Conservation (phyloP, 257 asterid genomes). For the Paraleonurus japonicus region DNA sequence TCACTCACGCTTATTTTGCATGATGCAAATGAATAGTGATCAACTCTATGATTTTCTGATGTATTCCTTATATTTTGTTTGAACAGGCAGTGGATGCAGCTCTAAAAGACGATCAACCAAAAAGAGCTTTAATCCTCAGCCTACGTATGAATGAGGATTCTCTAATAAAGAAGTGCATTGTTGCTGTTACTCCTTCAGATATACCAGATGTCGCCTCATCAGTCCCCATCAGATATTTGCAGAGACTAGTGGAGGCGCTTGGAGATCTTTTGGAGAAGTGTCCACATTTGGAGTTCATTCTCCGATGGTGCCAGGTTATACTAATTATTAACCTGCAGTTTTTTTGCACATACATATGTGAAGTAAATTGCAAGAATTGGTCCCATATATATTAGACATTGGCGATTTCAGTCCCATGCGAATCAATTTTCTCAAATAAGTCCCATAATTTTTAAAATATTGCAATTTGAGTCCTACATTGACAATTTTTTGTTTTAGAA, state of each 20-base stretch:
- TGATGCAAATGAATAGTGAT: neutral
- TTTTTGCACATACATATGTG: neutral
- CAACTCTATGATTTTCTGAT: constrained; percentile 7
- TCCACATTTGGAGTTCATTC: constrained; percentile 89
- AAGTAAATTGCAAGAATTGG: too few species aligned
- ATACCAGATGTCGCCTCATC: constrained; percentile 80
- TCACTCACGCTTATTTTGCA: neutral
- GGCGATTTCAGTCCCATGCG: too few species aligned
- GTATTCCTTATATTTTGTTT: constrained; percentile 9
- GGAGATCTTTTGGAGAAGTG: constrained; percentile 81
- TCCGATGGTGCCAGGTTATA: constrained; percentile 89
- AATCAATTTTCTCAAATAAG: too few species aligned
- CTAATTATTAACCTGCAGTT: constrained; percentile 11
- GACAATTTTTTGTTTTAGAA: too few species aligned
- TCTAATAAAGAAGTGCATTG: constrained; percentile 76
- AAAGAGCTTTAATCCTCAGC: constrained; percentile 81
- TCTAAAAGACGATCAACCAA: constrained; percentile 55
- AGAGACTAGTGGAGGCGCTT: constrained; percentile 82
- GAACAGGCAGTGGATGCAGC: constrained; percentile 89
- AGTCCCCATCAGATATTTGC: constrained; percentile 74
- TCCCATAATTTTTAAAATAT: too few species aligned
- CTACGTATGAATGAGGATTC: constrained; percentile 89
- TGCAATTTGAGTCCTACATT: too few species aligned
- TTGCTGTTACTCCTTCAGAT: constrained; percentile 65
- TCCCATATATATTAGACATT: too few species aligned